Base-by-base conservation (phyloP, 352 stramenopile species). In the Phytopythium montanum region DNA sequence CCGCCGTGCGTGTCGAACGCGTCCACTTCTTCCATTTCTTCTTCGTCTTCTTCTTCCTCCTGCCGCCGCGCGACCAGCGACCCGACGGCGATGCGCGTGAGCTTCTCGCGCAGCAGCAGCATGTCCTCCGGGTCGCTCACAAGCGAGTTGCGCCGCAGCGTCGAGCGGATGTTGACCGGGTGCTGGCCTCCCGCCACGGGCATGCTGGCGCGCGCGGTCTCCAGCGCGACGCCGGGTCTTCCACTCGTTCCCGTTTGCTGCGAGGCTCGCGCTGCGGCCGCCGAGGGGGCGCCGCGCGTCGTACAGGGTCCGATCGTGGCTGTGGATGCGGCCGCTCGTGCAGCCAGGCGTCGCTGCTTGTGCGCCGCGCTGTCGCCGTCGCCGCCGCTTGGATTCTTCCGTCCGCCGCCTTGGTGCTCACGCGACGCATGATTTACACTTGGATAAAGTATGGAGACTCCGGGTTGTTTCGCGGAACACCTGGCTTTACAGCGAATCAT, bases 91-190 rank as follows among this genome's bases (percentile, higher is more conserved):
- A 91, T 91, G 50, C 75, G 71, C 38, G 74, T 88, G 60, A 91
- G 81, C 69, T 91, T 91, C 60, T 91, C 81, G 3, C 81, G 70
- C 44, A 91, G 60, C 55, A 91, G 60, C n/a, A 76, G 49, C 66
- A 90, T 77, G 61, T 90, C 81, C 51, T 90, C 74, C 19, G 73
- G 76, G 45, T 80, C 75, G 53, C 65, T 81, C n/a, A 85, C 72
- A 16, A 85, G 64, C 42, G 75, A 85, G 60, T 85, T 85, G 58
- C 72, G 75, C n/a, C 72, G 72, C 55, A 73, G 33, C 26, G 65
- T 68, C 16, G 67, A 67, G 70, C 54, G 64, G 46, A 73, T 73
- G 51, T 75, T 75, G 48, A 75, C 66, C 5, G 28, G 48, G 48
- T 54, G 48, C 48, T 23, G 28, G 48, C 14, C 41, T 28, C 48